These are phyloP conservation scores for Yarrowia divulgata DNA, from an alignment of 805 yeast genomes.

Conservation along the genomic window DNA sequence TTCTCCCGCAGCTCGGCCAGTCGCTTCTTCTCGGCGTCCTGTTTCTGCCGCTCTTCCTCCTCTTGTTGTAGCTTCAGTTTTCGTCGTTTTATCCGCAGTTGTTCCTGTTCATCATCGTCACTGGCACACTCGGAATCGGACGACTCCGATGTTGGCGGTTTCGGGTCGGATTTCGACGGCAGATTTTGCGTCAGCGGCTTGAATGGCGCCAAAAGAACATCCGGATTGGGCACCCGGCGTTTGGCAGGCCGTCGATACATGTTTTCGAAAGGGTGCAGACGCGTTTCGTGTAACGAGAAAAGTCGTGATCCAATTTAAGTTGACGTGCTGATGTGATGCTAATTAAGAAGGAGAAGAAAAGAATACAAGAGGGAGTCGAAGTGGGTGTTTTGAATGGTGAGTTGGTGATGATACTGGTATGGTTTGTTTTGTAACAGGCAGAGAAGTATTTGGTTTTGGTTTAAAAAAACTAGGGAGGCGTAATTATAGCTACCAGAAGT, in stretches of 20 bases:
- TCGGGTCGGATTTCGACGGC: slow-evolving; percentile 1
- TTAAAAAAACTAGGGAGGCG: too few relatives aligned
- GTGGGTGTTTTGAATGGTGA: too few relatives aligned
- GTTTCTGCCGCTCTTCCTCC: background rate
- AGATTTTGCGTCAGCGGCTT: slow-evolving; percentile 22
- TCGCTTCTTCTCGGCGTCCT: slow-evolving; percentile 6
- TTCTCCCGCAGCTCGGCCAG: slow-evolving; percentile 1
- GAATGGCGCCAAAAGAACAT: slow-evolving; percentile 30
- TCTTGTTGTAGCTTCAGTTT: slow-evolving; percentile 16
- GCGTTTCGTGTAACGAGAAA: slow-evolving; percentile 22
- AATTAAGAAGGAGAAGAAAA: background rate
- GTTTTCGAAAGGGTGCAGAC: background rate
- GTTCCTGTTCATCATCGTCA: slow-evolving; percentile 31
- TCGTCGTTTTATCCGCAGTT: slow-evolving; percentile 18
- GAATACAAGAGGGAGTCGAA: too few relatives aligned
- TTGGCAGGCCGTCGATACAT: slow-evolving; percentile 19
- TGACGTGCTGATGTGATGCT: background rate
- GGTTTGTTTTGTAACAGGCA: too few relatives aligned
- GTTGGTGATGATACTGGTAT: too few relatives aligned
- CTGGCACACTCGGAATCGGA: slow-evolving; percentile 20
- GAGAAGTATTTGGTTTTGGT: too few relatives aligned
- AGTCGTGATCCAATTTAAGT: slow-evolving; percentile 14
- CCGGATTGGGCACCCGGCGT: slow-evolving; percentile 20
- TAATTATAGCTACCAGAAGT: too few relatives aligned
- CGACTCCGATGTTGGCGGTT: background rate